phyloP scores from a whole-genome alignment of 352 stramenopile genomes.

The Phytophthora vignae region DNA sequence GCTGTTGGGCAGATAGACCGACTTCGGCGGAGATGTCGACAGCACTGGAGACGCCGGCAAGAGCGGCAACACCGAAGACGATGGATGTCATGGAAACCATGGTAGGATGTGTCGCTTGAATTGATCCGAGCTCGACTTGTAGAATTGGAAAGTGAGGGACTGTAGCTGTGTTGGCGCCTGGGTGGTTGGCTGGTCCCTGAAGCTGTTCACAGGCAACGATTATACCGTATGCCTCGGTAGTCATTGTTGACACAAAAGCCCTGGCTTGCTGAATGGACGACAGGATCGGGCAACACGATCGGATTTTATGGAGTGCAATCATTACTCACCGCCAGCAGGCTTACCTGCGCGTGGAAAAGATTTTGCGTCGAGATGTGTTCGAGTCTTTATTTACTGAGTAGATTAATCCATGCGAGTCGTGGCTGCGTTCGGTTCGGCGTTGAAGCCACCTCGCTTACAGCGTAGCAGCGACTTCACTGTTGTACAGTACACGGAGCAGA shows the following conservation, averaged over 20 bases:
- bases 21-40: background rate
- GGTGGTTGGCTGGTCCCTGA: background rate
- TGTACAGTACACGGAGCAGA: no score
- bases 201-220: background rate
- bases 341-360: background rate
- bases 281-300: background rate
- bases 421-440: no score
- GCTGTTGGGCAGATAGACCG: background rate
- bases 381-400: background rate
- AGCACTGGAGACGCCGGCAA: slow-evolving; percentile 1
- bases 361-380: background rate
- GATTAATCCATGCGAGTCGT: background rate
- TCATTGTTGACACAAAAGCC: background rate
- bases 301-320: background rate
- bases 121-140: background rate
- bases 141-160: background rate
- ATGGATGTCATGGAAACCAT: slow-evolving; percentile 10
- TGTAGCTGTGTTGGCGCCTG: background rate
- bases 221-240: background rate
- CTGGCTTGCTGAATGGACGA: background rate
- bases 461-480: no score
- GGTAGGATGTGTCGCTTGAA: background rate
- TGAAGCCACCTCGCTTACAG: no score
- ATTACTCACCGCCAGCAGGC: background rate
- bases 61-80: slow-evolving; percentile 2